Evolutionary conservation across 352 stramenopile genomes (phyloP).

Genomic region (Phytophthora constricta): DNA sequence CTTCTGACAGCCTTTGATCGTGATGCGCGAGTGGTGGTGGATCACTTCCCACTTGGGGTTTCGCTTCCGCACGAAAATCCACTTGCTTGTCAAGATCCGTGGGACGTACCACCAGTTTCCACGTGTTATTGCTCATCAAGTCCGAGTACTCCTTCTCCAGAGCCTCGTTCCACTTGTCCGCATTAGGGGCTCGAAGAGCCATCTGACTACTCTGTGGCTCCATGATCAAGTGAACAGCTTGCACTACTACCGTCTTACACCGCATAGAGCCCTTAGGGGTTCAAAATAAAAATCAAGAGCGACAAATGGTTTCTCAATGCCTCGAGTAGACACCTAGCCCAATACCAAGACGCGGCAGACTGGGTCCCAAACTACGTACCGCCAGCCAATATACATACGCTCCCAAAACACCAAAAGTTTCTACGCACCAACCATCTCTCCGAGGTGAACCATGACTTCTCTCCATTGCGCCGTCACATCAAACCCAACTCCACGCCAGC

Average conservation of each 20-base stretch:
- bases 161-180: background rate
- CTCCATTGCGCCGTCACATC: too few relatives aligned
- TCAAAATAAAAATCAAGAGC: background rate
- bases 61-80: background rate
- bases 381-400: too few relatives aligned
- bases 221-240: background rate
- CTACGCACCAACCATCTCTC: too few relatives aligned
- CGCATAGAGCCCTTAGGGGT: background rate
- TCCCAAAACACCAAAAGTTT: too few relatives aligned
- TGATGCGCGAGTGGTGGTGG: background rate
- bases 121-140: slow-evolving; percentile 9
- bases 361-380: too few relatives aligned
- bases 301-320: background rate
- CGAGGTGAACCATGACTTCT: too few relatives aligned
- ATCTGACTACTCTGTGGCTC: background rate
- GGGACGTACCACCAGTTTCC: background rate
- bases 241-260: background rate
- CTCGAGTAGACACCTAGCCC: background rate
- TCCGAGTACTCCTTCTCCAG: slow-evolving; percentile 10
- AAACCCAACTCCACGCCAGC: too few relatives aligned
- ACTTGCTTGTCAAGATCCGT: background rate
- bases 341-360: too few relatives aligned
- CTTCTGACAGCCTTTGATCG: background rate
- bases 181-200: background rate
- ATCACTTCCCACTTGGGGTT: background rate